Base-by-base conservation (phyloP, 164 flowering plant species). In the Tetrastigma voinierianum region DNA sequence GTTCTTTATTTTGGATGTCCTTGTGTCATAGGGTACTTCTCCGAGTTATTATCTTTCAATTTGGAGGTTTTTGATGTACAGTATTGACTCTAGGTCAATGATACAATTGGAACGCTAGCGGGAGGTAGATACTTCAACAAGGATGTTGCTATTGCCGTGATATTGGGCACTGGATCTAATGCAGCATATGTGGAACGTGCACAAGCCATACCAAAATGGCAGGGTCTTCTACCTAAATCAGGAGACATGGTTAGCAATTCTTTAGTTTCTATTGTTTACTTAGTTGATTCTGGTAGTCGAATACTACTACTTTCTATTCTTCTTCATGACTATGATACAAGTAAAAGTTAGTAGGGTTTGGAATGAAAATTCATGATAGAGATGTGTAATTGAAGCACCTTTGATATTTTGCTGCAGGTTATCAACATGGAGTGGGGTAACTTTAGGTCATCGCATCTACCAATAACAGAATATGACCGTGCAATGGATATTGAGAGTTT, bases 361-460 rank as follows among this genome's bases (percentile, higher is more conserved):
- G 6, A 32, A 32, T 32, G 40, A 32, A 32, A 32, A 32, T 32
- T 32, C 6, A 32, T 32, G 40, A 32, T 32, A 3, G 40, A 32
- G 40, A 32, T 32, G 40, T 9, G 23, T 19, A 64, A 13, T 20
- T 10, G 40, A 63, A 10, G 19, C 10, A 56, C 44, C 57, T 64
- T 18, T 11, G 14, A 48, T 58, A 9, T 65, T 21, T 40, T 7
- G 7, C 6, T 82, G 69, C 53, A 91, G 97, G 97, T 90, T 52
- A 87, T 91, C 71, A 91, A 91, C 80, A 91, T 84, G 90, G 97
- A 91, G 71, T 91, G 97, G 97, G 97, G 96, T 46, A 91, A 87
- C 77, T 90, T 91, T 74, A 78, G 81, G 60, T 84, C 93, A 44
- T 82, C 93, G 24, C 90, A 90, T 70, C 86, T 91, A 72, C 97